Conservation (phyloP, 192 early-diverging fungal genomes). For the Phlyctochytrium planicorne region DNA sequence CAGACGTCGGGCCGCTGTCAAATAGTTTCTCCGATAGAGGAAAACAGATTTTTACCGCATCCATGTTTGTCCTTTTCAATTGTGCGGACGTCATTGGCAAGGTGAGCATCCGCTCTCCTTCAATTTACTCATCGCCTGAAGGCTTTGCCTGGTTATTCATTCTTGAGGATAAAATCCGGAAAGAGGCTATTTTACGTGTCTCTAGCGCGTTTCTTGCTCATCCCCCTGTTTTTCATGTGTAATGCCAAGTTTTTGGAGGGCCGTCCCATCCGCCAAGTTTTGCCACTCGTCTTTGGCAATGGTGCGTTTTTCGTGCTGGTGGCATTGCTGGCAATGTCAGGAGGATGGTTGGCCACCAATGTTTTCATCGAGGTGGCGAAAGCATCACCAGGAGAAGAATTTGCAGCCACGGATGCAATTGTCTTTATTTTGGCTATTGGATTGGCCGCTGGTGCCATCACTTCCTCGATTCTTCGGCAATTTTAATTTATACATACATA, state of each 20-base stretch:
- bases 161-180: neutral
- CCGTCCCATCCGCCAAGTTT: neutral
- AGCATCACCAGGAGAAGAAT: neutral
- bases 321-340: neutral
- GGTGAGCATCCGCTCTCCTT: neutral
- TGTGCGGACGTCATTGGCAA: neutral
- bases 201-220: neutral
- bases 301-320: neutral
- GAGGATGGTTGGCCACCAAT: conserved; percentile 1
- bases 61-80: conserved; percentile 4
- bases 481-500: neutral
- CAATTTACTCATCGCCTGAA: neutral
- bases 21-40: neutral
- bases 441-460: neutral
- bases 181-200: neutral
- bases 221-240: neutral
- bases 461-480: neutral
- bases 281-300: neutral
- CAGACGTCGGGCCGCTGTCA: neutral
- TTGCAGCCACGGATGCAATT: neutral
- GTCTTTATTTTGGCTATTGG: neutral
- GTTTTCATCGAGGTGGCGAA: neutral
- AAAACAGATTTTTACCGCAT: neutral
- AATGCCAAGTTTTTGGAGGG: neutral
- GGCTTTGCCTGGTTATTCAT: neutral